phyloP scores from a whole-genome alignment of 2,329 filamentous ascomycete species.

The Colletotrichum godetiae region DNA sequence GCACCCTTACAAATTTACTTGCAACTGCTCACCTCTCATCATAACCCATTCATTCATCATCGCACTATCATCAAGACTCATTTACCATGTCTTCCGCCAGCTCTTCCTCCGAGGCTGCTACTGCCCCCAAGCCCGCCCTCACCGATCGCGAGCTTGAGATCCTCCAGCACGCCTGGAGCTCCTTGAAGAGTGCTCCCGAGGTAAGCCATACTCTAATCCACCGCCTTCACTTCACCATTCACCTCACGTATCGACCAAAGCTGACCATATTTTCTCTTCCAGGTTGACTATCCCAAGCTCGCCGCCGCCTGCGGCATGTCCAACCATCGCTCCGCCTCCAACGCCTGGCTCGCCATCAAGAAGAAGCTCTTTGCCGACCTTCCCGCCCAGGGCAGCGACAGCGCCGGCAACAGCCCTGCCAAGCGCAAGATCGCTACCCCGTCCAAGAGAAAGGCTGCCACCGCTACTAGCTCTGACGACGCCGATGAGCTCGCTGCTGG shows the following conservation, averaged over 20 bases:
- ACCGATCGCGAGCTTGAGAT: constrained; percentile 41
- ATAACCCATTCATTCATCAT: neutral
- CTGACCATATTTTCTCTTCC: neutral
- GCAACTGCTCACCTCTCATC: neutral
- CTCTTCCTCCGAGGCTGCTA: neutral
- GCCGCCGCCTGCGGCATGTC: constrained; percentile 39
- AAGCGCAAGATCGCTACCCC: constrained; percentile 38
- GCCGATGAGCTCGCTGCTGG: neutral
- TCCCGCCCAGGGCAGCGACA: constrained; percentile 2
- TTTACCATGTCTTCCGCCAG: neutral
- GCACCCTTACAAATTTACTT: neutral
- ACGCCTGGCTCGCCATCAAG: constrained; percentile 41
- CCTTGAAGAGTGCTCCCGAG: constrained; percentile 41
- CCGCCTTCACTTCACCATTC: neutral
- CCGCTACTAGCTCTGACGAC: neutral
- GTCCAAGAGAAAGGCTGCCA: constrained; percentile 11
- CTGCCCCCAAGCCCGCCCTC: constrained; percentile 27
- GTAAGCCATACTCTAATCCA: constrained; percentile 21
- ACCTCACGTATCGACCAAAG: neutral
- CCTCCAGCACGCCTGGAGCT: constrained; percentile 40
- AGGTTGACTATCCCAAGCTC: constrained; percentile 42
- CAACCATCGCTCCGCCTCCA: constrained; percentile 39
- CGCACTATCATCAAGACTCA: neutral
- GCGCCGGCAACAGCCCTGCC: constrained; percentile 24
- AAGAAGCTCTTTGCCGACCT: constrained; percentile 40